Percentiles rank a stretch among this genome's conserved stretches.
These are phyloP conservation scores for Clonostachys chloroleuca DNA, from an alignment of 2,329 filamentous ascomycete species.

Conservation along the genomic window DNA sequence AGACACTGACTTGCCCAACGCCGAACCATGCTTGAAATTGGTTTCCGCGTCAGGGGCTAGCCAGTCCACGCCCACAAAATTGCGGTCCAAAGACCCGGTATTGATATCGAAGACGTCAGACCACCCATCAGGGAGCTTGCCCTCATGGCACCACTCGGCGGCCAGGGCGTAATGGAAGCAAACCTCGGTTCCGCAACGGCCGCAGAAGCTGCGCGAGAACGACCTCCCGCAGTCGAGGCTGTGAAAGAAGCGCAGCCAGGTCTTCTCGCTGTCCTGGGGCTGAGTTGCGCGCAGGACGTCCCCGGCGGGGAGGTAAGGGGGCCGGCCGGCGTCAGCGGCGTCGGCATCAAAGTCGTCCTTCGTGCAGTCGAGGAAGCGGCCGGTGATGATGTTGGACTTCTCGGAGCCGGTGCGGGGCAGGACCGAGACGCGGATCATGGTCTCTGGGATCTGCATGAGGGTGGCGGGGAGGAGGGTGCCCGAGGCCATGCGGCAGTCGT, in stretches of 20 bases:
- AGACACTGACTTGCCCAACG: conserved; percentile 11
- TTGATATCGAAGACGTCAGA: conserved; percentile 10
- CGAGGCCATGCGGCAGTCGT: conserved; percentile 12
- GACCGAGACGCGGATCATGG: conserved; percentile 13
- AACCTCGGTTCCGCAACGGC: conserved; percentile 13
- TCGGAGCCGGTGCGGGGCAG: conserved; percentile 3
- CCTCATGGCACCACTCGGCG: conserved; percentile 6
- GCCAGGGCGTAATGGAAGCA: conserved; percentile 10
- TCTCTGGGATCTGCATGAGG: conserved; percentile 6
- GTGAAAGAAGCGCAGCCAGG: conserved; percentile 17
- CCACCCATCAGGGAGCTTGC: conserved; percentile 7
- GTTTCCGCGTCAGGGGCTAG: conserved; percentile 7
- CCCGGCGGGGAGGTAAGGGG: conserved; percentile 9
- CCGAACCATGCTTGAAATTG: conserved; percentile 8
- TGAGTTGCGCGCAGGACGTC: conserved; percentile 8
- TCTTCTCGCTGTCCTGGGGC: conserved; percentile 1
- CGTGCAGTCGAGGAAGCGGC: conserved; percentile 10
- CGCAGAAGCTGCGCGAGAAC: conserved; percentile 15
- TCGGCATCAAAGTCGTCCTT: conserved; percentile 6
- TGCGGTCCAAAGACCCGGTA: conserved; percentile 11
- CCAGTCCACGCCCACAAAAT: conserved; percentile 12
- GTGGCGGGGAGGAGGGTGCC: conserved; percentile 4
- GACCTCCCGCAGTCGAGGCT: conserved; percentile 6
- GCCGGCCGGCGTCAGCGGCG: conserved; percentile 7
- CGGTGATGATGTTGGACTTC: conserved; percentile 5